A percentile compares a stretch with the other conserved stretches of the same genome.
These are phyloP conservation scores for Balakata baccata DNA, from an alignment of 345 rosid genomes.

Conservation along the genomic window DNA sequence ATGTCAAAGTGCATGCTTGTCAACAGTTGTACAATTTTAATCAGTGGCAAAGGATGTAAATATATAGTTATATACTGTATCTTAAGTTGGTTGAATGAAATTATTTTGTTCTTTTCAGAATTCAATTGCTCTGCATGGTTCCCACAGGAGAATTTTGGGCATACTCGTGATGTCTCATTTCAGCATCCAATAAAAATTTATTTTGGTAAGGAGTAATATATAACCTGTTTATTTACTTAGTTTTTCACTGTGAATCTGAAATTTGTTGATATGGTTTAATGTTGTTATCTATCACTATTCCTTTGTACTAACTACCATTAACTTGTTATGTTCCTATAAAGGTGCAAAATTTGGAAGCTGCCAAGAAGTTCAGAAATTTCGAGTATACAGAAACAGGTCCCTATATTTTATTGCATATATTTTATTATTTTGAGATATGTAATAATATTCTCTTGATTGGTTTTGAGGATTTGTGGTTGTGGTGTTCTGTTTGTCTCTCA, in stretches of 20 bases:
- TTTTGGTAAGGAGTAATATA: conserved; percentile 55
- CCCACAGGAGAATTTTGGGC: conserved; percentile 66
- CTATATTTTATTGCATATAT: background rate
- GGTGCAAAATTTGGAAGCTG: conserved; percentile 96
- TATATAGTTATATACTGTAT: conserved; percentile 16
- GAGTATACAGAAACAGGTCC: conserved; percentile 76
- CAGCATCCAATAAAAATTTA: conserved; percentile 94
- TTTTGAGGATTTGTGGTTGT: background rate
- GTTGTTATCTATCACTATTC: conserved; percentile 5
- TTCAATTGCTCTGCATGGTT: conserved; percentile 78
- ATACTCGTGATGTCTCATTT: conserved; percentile 74
- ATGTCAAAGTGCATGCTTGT: conserved; percentile 5
- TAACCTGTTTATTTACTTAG: background rate
- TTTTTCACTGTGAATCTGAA: background rate
- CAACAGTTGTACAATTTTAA: background rate
- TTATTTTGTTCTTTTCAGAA: conserved; percentile 45
- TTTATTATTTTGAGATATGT: background rate
- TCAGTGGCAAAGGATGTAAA: conserved; percentile 11
- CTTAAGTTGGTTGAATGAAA: conserved; percentile 9
- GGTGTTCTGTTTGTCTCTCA: background rate
- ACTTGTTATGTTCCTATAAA: conserved; percentile 20
- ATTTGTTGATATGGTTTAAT: background rate
- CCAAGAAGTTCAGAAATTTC: conserved; percentile 79
- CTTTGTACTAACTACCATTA: conserved; percentile 3
- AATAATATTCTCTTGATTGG: background rate